These are phyloP conservation scores for Cutaneotrichosporon sp. DNA, from an alignment of 1,284 basidiomycete species.

Conservation along the genomic window DNA sequence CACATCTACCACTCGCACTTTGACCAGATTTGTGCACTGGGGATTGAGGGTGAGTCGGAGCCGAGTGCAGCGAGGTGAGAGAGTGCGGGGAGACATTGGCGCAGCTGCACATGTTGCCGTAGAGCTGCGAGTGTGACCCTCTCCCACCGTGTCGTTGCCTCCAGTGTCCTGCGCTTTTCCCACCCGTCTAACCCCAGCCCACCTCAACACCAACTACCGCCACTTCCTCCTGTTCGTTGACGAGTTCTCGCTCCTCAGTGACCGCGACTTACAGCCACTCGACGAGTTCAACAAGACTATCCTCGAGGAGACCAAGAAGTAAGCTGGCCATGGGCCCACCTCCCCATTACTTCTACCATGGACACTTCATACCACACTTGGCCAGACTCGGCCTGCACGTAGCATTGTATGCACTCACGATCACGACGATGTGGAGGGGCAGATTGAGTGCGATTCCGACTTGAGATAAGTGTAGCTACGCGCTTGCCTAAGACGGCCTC, in stretches of 20 bases:
- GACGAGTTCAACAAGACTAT: conserved; percentile 97
- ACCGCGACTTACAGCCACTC: conserved; percentile 92
- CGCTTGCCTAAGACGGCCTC: no score
- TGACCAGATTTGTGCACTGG: conserved; percentile 95
- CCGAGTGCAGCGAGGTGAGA: background rate
- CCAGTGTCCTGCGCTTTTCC: background rate
- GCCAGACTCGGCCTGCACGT: background rate
- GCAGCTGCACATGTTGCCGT: background rate
- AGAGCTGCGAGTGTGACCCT: background rate
- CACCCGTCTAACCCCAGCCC: conserved; percentile 61
- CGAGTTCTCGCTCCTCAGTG: conserved; percentile 97
- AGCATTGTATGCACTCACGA: conserved; percentile 14
- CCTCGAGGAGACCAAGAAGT: conserved; percentile 63
- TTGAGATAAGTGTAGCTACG: no score
- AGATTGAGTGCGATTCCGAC: background rate
- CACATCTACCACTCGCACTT: conserved; percentile 99
- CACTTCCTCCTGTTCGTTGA: conserved; percentile 97
- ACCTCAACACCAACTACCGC: conserved; percentile 97
- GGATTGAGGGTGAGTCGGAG: conserved; percentile 78
- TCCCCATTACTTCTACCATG: background rate
- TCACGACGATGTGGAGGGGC: background rate
- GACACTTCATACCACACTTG: background rate
- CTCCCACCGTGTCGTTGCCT: no score
- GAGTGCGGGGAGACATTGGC: background rate
- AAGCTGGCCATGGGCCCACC: background rate